phyloP scores from a whole-genome alignment of 176 grass and related monocot species.

The Triticum turgidum region DNA sequence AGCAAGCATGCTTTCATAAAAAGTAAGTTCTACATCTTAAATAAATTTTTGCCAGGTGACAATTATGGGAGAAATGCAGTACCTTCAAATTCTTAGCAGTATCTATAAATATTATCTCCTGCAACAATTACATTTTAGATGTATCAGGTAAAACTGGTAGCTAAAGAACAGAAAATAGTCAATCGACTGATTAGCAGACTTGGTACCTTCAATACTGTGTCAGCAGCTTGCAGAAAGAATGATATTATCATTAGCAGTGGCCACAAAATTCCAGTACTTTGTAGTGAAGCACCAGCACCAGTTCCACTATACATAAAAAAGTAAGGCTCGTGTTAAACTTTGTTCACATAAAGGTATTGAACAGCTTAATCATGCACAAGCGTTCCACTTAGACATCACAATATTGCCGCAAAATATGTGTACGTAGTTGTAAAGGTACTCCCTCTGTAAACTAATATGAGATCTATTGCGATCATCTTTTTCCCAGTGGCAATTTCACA shows the following conservation, averaged over 20 bases:
- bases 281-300: conserved; percentile 62
- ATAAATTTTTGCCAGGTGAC: conserved; percentile 11
- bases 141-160: conserved; percentile 40
- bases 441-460: too few species aligned
- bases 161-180: background rate
- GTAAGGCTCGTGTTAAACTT: background rate
- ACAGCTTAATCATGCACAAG: conserved; percentile 21
- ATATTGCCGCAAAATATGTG: background rate
- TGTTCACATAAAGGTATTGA: background rate
- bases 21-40: background rate
- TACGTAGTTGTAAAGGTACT: background rate
- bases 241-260: conserved; percentile 88
- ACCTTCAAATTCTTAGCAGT: conserved; percentile 95
- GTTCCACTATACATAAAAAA: conserved; percentile 70
- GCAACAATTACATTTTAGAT: conserved; percentile 44
- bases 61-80: conserved; percentile 17
- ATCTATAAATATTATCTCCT: conserved; percentile 96
- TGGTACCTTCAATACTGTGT: conserved; percentile 89
- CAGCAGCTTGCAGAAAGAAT: conserved; percentile 95
- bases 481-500: background rate
- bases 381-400: background rate
- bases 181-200: conserved; percentile 18
- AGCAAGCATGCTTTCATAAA: background rate
- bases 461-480: background rate
- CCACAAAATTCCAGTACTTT: conserved; percentile 84